A percentile compares a stretch with the other conserved stretches of the same genome.
These are phyloP conservation scores for Fusarium incarnatum DNA, from an alignment of 2,329 filamentous ascomycete species.

Conservation along the genomic window DNA sequence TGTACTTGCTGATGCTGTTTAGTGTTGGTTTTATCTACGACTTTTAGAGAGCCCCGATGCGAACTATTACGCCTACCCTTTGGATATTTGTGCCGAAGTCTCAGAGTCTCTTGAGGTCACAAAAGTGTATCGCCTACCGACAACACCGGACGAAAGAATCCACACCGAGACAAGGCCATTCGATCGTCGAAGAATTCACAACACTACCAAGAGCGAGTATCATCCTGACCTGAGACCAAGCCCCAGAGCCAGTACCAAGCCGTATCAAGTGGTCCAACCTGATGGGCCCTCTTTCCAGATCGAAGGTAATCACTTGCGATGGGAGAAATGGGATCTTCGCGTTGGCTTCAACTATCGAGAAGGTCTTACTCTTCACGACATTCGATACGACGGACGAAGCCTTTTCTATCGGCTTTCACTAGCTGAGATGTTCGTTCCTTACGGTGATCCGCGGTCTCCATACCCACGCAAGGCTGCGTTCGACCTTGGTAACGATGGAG, in stretches of 20 bases:
- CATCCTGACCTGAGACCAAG: slow-evolving; percentile 46
- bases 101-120: slow-evolving; percentile 59
- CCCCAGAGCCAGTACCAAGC: slow-evolving; percentile 47
- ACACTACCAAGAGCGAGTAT: slow-evolving; percentile 56
- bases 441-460: slow-evolving; percentile 63
- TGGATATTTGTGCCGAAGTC: slow-evolving; percentile 63
- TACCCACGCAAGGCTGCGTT: slow-evolving; percentile 75
- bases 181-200: slow-evolving; percentile 56
- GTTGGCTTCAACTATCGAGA: slow-evolving; percentile 77
- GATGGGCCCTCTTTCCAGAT: slow-evolving; percentile 55
- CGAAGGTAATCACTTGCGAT: slow-evolving; percentile 56
- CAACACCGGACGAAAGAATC: slow-evolving; percentile 47
- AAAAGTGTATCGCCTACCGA: slow-evolving; percentile 60
- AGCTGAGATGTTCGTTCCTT: slow-evolving; percentile 75
- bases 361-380: slow-evolving; percentile 74
- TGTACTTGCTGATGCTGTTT: accelerated
- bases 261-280: slow-evolving; percentile 49
- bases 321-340: slow-evolving; percentile 75
- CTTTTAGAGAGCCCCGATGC: slow-evolving; percentile 58
- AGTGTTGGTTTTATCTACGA: slow-evolving; percentile 48
- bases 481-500: slow-evolving; percentile 75
- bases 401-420: slow-evolving; percentile 73
- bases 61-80: slow-evolving; percentile 67
- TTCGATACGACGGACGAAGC: slow-evolving; percentile 72
- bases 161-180: slow-evolving; percentile 51